Evolutionary conservation across 768 basidiomycete species (phyloP), one percentile per base, ranked within the genome.

Genomic region (Boletus huronensis): DNA sequence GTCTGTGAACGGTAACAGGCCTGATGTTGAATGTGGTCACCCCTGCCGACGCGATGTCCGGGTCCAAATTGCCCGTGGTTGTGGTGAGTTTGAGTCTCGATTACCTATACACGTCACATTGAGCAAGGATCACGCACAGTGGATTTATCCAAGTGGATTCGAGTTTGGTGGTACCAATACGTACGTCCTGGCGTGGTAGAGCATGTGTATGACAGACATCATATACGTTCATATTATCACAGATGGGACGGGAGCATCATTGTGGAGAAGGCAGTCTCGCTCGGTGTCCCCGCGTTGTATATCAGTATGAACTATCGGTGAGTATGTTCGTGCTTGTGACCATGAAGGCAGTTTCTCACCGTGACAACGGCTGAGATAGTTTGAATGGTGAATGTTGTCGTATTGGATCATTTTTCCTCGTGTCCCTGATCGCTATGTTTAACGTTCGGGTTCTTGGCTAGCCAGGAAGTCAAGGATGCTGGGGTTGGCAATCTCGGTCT

Each of bases 11-110:
- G 26, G 4, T 25, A 19, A 17, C 0, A 62, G 81, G 82, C 65
- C 68, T 84, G 17, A 81, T 75, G 1, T 53, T 85, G 35, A 82
- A 84, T 55, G 75, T 84, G 17, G 60, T 81, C 21, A 75, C 73
- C 48, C 82, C 83, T 5, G 62, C 67, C 1, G 64, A 57, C 32
- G 73, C 77, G 1, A 75, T 72, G 14, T 14, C 0, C 50, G 76
- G 2, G 60, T 76, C 75, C 8, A 78, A 78, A 49, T 67, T 83
- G 3, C 83, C 83, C 2, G 80, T 85, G 6, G 69, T 81, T n/a
- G 79, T 77, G 31, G 82, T 82, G 65, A 41, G 79, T 72, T 38
- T 5, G 32, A 32, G 32, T 32, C 13, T 5, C 3, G 5, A 32
- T 5, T 32, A 14, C 13, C 32, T 32, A 14, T 32, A 32, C 13